A percentile compares a stretch with the other conserved stretches of the same genome.
Conservation (phyloP, 345 rosid species). For the Heritiera littoralis region DNA sequence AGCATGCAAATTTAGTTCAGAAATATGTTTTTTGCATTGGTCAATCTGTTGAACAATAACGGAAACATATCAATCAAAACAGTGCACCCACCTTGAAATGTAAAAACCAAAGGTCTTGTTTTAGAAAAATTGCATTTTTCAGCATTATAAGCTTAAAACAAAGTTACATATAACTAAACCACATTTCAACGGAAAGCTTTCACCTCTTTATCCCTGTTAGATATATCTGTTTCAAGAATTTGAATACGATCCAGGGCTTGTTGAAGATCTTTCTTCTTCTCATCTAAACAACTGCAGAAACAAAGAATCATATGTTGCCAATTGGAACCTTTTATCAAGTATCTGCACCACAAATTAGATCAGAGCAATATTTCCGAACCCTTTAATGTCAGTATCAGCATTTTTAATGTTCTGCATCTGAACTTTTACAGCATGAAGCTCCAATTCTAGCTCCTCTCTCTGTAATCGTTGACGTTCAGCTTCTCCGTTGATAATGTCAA, state of each 20-base stretch:
- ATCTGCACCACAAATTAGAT: background rate
- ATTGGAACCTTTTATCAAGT: constrained; percentile 5
- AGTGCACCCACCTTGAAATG: constrained; percentile 8
- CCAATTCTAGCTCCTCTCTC: constrained; percentile 87
- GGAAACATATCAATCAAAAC: constrained; percentile 12
- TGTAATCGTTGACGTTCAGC: constrained; percentile 85
- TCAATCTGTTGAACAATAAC: constrained; percentile 52
- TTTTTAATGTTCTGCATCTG: constrained; percentile 71
- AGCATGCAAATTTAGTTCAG: constrained; percentile 82
- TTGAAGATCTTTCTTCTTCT: constrained; percentile 64
- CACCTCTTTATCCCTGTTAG: constrained; percentile 72
- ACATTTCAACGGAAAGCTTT: constrained; percentile 15
- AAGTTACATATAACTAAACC: background rate
- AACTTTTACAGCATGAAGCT: constrained; percentile 64
- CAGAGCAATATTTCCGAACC: constrained; percentile 40
- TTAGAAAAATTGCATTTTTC: constrained; percentile 21
- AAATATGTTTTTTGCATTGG: constrained; percentile 62
- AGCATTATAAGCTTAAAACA: constrained; percentile 10
- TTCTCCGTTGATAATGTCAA: constrained; percentile 83
- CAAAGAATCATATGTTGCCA: constrained; percentile 21
- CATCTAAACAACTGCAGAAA: constrained; percentile 55
- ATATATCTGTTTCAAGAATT: constrained; percentile 52
- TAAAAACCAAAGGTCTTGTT: constrained; percentile 18
- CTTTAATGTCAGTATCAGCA: constrained; percentile 64
- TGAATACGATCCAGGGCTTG: constrained; percentile 52